A percentile compares a stretch with the other conserved stretches of the same genome.
Evolutionary conservation across 108 stramenopile genomes (phyloP).

Genomic region (Pseudonitzschia multiseries): DNA sequence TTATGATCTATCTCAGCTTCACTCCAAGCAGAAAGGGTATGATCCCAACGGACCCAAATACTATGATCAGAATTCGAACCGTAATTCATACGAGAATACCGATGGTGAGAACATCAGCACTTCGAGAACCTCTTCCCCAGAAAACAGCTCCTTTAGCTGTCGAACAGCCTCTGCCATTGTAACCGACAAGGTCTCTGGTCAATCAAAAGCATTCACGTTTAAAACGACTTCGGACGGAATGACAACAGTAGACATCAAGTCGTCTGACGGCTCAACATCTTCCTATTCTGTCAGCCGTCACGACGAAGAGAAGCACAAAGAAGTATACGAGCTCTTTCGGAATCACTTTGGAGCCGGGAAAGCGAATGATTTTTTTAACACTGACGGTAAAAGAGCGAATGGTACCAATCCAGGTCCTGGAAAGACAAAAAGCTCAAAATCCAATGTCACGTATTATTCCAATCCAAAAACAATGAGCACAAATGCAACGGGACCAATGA

Average conservation of each 20-base stretch:
- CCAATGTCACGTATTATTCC: not conserved
- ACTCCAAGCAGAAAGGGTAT: not conserved
- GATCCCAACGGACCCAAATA: slow-evolving; percentile 5
- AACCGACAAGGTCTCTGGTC: not conserved
- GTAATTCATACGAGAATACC: not conserved
- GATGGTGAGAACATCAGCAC: not conserved
- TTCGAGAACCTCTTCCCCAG: not conserved
- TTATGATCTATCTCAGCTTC: slow-evolving; percentile 11
- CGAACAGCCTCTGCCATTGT: not conserved
- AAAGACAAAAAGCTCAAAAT: not conserved
- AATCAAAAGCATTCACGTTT: not conserved
- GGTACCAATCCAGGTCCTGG: not conserved
- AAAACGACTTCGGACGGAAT: slow-evolving; percentile 3
- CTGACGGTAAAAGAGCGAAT: not conserved
- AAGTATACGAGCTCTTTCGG: not conserved
- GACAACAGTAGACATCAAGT: not conserved
- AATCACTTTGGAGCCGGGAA: not conserved
- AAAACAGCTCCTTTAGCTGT: not conserved
- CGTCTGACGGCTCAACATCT: not conserved
- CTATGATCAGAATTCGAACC: not conserved
- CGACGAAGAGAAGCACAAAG: not conserved
- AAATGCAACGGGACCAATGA: not conserved
- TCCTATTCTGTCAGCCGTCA: not conserved
- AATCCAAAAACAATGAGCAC: not conserved
- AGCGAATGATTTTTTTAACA: not conserved